phyloP scores from a whole-genome alignment of 805 yeast species.

The Tetrapisispora iriomotensis region DNA sequence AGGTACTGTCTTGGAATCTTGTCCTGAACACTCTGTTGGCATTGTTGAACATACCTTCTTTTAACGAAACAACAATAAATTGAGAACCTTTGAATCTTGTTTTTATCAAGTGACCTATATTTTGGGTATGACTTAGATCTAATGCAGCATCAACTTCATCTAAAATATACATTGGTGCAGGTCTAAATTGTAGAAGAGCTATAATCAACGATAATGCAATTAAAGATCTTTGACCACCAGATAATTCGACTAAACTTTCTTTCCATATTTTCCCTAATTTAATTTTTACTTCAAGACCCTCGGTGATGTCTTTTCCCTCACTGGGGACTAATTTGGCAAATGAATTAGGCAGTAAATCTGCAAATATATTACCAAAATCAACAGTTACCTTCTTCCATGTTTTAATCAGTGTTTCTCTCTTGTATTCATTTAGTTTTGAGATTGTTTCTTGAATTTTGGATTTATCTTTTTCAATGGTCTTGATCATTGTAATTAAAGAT shows the following conservation, averaged over 20 bases:
- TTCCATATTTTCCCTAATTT: constrained; percentile 91
- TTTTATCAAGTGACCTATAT: constrained; percentile 92
- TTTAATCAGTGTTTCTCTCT: constrained; percentile 66
- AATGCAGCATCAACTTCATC: constrained; percentile 99
- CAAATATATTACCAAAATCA: constrained; percentile 86
- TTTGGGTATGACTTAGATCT: constrained; percentile 94
- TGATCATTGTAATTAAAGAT: constrained; percentile 67
- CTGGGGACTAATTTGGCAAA: constrained; percentile 81
- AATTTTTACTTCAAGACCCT: constrained; percentile 86
- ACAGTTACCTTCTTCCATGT: constrained; percentile 81
- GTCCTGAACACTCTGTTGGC: constrained; percentile 92
- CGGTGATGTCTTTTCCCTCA: constrained; percentile 71
- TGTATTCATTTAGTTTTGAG: constrained; percentile 71
- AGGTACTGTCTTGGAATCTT: constrained; percentile 92
- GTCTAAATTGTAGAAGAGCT: constrained; percentile 88
- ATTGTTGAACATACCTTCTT: constrained; percentile 96
- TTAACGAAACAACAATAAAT: constrained; percentile 90
- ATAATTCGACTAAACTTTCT: constrained; percentile 84
- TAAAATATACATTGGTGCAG: constrained; percentile 96
- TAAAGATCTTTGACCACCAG: constrained; percentile 95
- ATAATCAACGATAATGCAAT: constrained; percentile 86
- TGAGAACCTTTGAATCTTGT: constrained; percentile 93
- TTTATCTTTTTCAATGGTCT: constrained; percentile 82
- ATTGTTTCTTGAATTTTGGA: constrained; percentile 83
- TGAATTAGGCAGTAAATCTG: constrained; percentile 80